A percentile compares a stretch with the other conserved stretches of the same genome.
These are phyloP conservation scores for Backusella westeae DNA, from an alignment of 192 early-diverging fungal species.

Conservation along the genomic window DNA sequence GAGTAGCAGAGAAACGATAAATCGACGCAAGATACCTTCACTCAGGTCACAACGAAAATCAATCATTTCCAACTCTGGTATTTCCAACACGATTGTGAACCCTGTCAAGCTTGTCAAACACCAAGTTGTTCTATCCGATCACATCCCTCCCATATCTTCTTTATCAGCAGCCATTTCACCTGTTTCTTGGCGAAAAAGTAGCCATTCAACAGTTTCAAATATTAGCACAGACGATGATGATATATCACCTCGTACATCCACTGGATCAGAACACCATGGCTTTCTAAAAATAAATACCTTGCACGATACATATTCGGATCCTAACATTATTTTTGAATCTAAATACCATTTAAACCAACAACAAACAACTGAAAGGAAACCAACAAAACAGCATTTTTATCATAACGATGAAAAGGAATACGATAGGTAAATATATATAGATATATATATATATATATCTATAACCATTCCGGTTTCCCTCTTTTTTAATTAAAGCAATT, in stretches of 20 bases:
- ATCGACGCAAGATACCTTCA: conserved; percentile 10
- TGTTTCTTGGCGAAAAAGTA: not conserved
- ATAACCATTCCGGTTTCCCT: not conserved
- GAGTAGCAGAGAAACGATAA: not conserved
- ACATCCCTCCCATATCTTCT: conserved; percentile 5
- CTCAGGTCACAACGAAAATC: not conserved
- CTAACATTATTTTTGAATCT: conserved; percentile 4
- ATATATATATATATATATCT: not conserved
- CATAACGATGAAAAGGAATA: conserved; percentile 26
- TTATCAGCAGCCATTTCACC: not conserved
- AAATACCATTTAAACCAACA: not conserved
- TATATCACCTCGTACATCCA: conserved; percentile 10
- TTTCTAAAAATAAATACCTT: not conserved
- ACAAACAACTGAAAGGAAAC: conserved; percentile 1
- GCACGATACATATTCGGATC: not conserved
- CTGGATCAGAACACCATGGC: not conserved
- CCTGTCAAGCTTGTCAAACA: conserved; percentile 21
- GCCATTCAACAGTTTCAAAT: not conserved
- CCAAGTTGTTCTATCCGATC: conserved; percentile 22
- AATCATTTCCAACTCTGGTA: not conserved
- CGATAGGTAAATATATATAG: conserved; percentile 8
- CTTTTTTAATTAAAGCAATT: not conserved
- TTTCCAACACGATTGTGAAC: not conserved
- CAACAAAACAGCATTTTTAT: not conserved
- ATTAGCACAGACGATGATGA: not conserved